These are phyloP conservation scores for Didymella keratinophila DNA, from an alignment of 2,329 filamentous ascomycete genomes.

Conservation along the genomic window DNA sequence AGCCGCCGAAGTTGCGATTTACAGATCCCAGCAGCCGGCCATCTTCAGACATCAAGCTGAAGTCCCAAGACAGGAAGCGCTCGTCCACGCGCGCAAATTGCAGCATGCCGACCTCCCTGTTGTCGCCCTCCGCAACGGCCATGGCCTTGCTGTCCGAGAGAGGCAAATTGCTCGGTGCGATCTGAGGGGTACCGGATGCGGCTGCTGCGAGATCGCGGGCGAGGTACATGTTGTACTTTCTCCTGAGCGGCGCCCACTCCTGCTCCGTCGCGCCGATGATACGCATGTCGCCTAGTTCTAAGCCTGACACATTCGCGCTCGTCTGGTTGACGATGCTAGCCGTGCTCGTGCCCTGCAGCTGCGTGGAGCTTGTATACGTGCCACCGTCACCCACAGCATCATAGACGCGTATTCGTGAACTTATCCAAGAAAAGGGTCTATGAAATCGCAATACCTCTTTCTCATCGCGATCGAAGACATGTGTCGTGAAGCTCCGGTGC, in stretches of 20 bases:
- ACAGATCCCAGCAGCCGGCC: conserved; percentile 65
- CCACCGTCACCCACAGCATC: conserved; percentile 39
- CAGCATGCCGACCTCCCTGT: conserved; percentile 56
- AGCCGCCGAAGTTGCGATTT: conserved; percentile 69
- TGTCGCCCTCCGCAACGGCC: conserved; percentile 51
- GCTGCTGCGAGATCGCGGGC: conserved; percentile 57
- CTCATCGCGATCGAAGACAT: conserved; percentile 69
- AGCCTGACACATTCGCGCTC: conserved; percentile 61
- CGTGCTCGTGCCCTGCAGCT: conserved; percentile 55
- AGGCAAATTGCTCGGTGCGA: conserved; percentile 56
- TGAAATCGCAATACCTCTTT: conserved; percentile 68
- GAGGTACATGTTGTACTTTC: conserved; percentile 72
- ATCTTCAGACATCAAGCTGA: conserved; percentile 63
- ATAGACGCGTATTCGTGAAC: conserved; percentile 59
- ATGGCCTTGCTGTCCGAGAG: conserved; percentile 60
- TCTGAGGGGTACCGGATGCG: conserved; percentile 47
- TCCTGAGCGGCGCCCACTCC: conserved; percentile 67
- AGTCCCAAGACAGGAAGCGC: conserved; percentile 71
- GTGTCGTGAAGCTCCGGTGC: conserved; percentile 69
- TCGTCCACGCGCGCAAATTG: conserved; percentile 71
- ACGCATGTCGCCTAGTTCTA: conserved; percentile 65
- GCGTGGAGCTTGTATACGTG: conserved; percentile 51
- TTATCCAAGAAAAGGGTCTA: conserved; percentile 70
- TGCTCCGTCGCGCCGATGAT: conserved; percentile 70
- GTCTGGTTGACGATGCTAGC: conserved; percentile 55